These are phyloP conservation scores for Talaromyces sp. DNA, from an alignment of 2,329 filamentous ascomycete genomes.

Conservation along the genomic window DNA sequence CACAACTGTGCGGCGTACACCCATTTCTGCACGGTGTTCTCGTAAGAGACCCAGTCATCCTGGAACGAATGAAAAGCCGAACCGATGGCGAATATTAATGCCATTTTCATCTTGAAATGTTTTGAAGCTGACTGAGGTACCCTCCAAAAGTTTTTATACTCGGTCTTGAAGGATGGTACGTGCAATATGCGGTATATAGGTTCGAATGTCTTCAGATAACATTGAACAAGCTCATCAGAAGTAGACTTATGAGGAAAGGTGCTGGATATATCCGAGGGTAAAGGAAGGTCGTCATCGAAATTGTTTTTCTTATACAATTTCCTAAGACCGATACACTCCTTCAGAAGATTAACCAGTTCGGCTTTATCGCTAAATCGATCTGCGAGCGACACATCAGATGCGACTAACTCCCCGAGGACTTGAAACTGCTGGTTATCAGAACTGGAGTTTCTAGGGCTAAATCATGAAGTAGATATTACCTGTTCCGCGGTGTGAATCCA, in stretches of 20 bases:
- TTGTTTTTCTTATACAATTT: background rate
- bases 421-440: slow-evolving; percentile 9
- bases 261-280: slow-evolving; percentile 11
- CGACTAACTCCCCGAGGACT: slow-evolving; percentile 11
- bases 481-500: slow-evolving; percentile 11
- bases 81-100: slow-evolving; percentile 34
- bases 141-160: slow-evolving; percentile 37
- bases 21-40: slow-evolving; percentile 24
- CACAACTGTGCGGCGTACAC: slow-evolving; percentile 35
- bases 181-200: slow-evolving; percentile 40
- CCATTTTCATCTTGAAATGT: slow-evolving; percentile 28
- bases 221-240: slow-evolving; percentile 26
- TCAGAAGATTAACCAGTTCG: background rate
- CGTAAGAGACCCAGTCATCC: slow-evolving; percentile 9
- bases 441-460: background rate
- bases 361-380: background rate
- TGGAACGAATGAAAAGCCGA: slow-evolving; percentile 21
- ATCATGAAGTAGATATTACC: background rate
- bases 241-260: slow-evolving; percentile 3
- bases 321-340: background rate
- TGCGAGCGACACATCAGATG: background rate
- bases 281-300: background rate
- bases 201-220: slow-evolving; percentile 40
- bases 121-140: slow-evolving; percentile 21
- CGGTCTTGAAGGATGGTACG: slow-evolving; percentile 36